Evolutionary conservation across 192 early-diverging fungal species (phyloP).

Genomic region (Chytriomyces sp.): DNA sequence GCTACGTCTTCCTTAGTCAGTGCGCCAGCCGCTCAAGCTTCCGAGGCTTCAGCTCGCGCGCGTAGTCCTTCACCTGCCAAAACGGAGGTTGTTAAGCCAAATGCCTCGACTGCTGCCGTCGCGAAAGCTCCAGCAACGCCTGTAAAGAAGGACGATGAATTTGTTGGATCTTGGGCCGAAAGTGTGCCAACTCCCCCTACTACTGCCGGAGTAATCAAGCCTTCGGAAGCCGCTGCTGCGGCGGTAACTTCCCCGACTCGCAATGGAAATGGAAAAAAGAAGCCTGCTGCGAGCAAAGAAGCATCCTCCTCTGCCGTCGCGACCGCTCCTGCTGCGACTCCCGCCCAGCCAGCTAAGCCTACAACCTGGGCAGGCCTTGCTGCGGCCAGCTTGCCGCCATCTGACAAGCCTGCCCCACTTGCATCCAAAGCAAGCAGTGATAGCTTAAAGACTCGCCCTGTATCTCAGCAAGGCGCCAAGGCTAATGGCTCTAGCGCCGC

Average conservation of each 20-base stretch:
- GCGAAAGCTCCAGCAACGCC: conserved; percentile 2
- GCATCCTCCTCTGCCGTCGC: not conserved
- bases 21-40: conserved; percentile 25
- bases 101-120: not conserved
- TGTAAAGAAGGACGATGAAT: conserved; percentile 12
- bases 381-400: conserved; percentile 59
- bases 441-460: not conserved
- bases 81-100: conserved; percentile 4
- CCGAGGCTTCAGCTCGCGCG: not conserved
- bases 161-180: conserved; percentile 21
- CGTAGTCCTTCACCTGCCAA: conserved; percentile 16
- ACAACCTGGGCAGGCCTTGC: conserved; percentile 82
- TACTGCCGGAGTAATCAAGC: not conserved
- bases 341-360: conserved; percentile 58
- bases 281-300: conserved; percentile 6
- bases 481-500: conserved; percentile 4
- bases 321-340: conserved; percentile 31
- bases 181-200: conserved; percentile 17
- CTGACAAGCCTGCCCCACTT: conserved; percentile 16
- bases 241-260: not conserved
- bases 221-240: conserved; percentile 8
- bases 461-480: conserved; percentile 24
- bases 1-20: conserved; percentile 36
- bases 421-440: conserved; percentile 32
- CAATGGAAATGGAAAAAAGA: conserved; percentile 4